A percentile compares a stretch with the other conserved stretches of the same genome.
Evolutionary conservation across 495 filamentous ascomycete genomes (phyloP).

Genomic region (Physcia stellaris): DNA sequence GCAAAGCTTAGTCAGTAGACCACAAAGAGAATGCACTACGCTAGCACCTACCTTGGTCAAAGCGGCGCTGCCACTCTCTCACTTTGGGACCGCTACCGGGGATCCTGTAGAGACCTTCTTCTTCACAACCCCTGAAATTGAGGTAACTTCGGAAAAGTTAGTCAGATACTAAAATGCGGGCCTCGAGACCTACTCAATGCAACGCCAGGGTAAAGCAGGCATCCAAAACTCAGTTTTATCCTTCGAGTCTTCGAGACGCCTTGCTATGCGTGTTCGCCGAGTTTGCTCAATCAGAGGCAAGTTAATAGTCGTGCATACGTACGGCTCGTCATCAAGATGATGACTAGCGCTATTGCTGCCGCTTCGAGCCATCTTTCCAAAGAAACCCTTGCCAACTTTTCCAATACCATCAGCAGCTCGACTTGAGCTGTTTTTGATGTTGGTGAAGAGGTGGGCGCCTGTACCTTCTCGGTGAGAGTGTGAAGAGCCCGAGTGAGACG

Average conservation of each 20-base stretch:
- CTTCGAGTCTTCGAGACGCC: constrained; percentile 62
- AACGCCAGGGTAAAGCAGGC: constrained; percentile 82
- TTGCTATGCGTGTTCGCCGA: constrained; percentile 72
- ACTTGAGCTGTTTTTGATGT: constrained; percentile 54
- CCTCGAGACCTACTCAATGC: constrained; percentile 52
- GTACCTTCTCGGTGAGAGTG: constrained; percentile 49
- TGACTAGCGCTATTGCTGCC: constrained; percentile 59
- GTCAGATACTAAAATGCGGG: not conserved
- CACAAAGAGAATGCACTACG: too few species aligned
- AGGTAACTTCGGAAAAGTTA: constrained; percentile 44
- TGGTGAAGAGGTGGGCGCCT: constrained; percentile 54
- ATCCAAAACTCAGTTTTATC: constrained; percentile 98
- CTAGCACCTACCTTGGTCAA: constrained; percentile 59
- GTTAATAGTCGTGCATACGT: constrained; percentile 66
- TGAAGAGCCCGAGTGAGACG: too few species aligned
- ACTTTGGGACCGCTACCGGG: constrained; percentile 73
- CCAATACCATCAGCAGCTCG: constrained; percentile 59
- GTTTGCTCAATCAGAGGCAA: constrained; percentile 72
- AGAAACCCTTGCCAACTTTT: constrained; percentile 63
- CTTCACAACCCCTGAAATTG: constrained; percentile 79
- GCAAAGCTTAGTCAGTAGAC: too few species aligned
- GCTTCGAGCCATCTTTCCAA: constrained; percentile 60
- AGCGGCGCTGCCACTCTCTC: constrained; percentile 75
- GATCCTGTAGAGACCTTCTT: constrained; percentile 79
- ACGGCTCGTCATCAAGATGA: constrained; percentile 57